Conservation (phyloP, 257 asterid species). For the Phtheirospermum japonicum region DNA sequence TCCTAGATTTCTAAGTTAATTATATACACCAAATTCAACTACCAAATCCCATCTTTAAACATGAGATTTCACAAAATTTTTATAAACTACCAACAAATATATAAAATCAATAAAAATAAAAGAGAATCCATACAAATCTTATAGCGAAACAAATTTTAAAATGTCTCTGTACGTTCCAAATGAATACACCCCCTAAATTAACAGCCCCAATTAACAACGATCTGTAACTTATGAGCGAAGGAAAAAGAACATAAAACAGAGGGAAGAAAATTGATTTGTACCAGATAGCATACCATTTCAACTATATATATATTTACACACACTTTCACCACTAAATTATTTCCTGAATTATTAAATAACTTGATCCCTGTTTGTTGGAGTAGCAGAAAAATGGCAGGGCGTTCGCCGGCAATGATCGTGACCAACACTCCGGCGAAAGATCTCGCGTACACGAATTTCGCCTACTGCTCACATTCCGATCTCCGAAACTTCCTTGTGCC, state of each 20-base stretch:
- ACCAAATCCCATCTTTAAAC: too few relatives aligned
- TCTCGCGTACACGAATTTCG: slow-evolving; percentile 73
- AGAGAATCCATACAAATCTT: too few relatives aligned
- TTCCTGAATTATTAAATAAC: background rate
- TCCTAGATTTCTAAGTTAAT: too few relatives aligned
- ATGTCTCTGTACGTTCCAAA: too few relatives aligned
- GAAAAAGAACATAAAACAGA: slow-evolving; percentile 16
- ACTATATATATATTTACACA: background rate
- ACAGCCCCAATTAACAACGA: background rate
- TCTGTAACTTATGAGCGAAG: slow-evolving; percentile 25
- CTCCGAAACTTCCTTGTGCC: slow-evolving; percentile 58
- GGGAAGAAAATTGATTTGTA: slow-evolving; percentile 24
- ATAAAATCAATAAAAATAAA: too few relatives aligned
- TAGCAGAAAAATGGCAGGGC: slow-evolving; percentile 48
- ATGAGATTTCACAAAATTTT: too few relatives aligned
- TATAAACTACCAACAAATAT: too few relatives aligned
- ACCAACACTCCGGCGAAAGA: slow-evolving; percentile 76
- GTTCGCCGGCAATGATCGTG: slow-evolving; percentile 66
- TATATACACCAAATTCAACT: too few relatives aligned
- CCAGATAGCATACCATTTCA: background rate
- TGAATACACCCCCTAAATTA: too few relatives aligned
- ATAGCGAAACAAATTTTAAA: too few relatives aligned
- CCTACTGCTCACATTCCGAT: slow-evolving; percentile 75
- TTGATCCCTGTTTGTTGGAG: slow-evolving; percentile 23
- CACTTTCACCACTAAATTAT: too few relatives aligned